Conservation (phyloP, 352 stramenopile genomes). For the Globisporangium viniferum region DNA sequence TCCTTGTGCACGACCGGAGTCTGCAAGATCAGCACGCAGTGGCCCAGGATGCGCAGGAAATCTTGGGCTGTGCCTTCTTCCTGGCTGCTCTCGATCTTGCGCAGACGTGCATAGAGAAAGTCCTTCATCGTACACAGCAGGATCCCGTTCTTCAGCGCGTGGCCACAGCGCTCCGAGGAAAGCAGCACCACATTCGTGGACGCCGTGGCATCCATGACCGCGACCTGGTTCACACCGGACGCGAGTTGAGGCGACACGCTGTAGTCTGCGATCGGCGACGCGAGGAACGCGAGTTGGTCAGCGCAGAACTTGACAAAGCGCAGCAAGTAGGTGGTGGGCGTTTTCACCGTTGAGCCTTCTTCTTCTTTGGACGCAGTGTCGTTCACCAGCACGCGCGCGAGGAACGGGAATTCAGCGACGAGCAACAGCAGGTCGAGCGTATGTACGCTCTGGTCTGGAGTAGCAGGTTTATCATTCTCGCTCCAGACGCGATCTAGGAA, state of each 20-base stretch:
- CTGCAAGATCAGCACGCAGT: slow-evolving; percentile 64
- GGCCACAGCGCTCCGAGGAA: slow-evolving; percentile 67
- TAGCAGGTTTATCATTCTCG: slow-evolving; percentile 9
- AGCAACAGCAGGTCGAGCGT: slow-evolving; percentile 57
- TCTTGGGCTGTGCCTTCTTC: slow-evolving; percentile 6
- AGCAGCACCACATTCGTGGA: slow-evolving; percentile 71
- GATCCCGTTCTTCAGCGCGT: slow-evolving; percentile 71
- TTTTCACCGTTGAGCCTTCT: slow-evolving; percentile 3
- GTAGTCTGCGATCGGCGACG: slow-evolving; percentile 48
- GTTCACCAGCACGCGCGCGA: slow-evolving; percentile 37
- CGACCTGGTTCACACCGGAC: slow-evolving; percentile 7
- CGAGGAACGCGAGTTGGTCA: slow-evolving; percentile 51
- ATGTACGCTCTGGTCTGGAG: slow-evolving; percentile 29
- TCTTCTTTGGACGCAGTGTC: slow-evolving; percentile 17
- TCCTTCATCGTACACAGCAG: slow-evolving; percentile 64
- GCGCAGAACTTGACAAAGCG: slow-evolving; percentile 51
- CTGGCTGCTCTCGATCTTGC: slow-evolving; percentile 9
- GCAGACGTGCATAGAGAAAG: slow-evolving; percentile 35
- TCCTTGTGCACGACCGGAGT: slow-evolving; percentile 79
- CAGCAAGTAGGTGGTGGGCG: slow-evolving; percentile 25
- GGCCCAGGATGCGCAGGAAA: slow-evolving; percentile 44
- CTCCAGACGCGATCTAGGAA: slow-evolving; percentile 36
- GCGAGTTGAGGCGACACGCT: slow-evolving; percentile 11
- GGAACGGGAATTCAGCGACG: slow-evolving; percentile 54
- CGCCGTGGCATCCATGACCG: slow-evolving; percentile 11